phyloP scores from a whole-genome alignment of 23 red algal genomes.

The Gracilaria vermiculophylla region DNA sequence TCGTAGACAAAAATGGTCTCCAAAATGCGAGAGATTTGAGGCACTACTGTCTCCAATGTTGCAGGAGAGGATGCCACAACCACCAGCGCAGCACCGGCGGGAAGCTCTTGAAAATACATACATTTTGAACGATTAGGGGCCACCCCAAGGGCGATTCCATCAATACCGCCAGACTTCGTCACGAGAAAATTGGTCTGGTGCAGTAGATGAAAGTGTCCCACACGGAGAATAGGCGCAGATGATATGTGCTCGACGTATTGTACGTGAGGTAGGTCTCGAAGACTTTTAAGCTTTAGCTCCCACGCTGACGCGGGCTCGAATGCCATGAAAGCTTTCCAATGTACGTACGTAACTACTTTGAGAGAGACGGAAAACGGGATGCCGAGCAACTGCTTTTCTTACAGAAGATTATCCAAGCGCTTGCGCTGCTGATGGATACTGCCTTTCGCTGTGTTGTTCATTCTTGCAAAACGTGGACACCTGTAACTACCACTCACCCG shows the following conservation, averaged over 20 bases:
- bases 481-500: neutral
- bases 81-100: slow-evolving; percentile 3
- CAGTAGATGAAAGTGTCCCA: neutral
- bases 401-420: too few relatives aligned
- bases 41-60: slow-evolving; percentile 3
- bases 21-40: slow-evolving; percentile 22
- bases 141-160: slow-evolving; percentile 45
- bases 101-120: slow-evolving; percentile 11
- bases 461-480: slow-evolving; percentile 27
- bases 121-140: slow-evolving; percentile 46
- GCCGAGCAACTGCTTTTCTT: too few relatives aligned
- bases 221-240: neutral
- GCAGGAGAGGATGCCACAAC: slow-evolving; percentile 32
- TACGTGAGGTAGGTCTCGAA: slow-evolving; percentile 28
- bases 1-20: slow-evolving; percentile 1
- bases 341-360: too few relatives aligned
- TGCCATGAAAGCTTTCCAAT: neutral
- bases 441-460: too few relatives aligned
- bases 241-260: neutral
- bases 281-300: slow-evolving; percentile 17
- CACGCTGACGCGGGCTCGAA: neutral
- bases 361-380: too few relatives aligned
- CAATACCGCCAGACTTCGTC: slow-evolving; percentile 24
- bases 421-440: too few relatives aligned
- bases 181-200: slow-evolving; percentile 27